Conservation (phyloP, 495 filamentous ascomycete genomes). For the Glonium stellatum region DNA sequence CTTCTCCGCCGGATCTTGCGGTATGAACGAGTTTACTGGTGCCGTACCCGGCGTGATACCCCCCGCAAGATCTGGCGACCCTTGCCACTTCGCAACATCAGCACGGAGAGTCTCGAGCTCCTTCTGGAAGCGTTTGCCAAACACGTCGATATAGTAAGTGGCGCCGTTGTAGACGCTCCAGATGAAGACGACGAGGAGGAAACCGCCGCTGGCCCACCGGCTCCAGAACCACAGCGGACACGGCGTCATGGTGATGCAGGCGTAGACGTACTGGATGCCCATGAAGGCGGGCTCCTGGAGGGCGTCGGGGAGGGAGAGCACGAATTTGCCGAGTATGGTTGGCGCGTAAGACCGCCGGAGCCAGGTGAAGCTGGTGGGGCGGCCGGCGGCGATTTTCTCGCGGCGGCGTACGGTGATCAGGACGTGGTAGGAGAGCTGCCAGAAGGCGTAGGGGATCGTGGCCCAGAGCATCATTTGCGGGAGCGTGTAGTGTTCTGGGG, state of each 20-base stretch:
- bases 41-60: not conserved
- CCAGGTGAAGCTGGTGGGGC: constrained; percentile 97
- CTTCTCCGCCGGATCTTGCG: not conserved
- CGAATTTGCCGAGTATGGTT: constrained; percentile 77
- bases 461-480: constrained; percentile 87
- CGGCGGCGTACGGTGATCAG: constrained; percentile 87
- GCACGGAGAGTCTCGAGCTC: constrained; percentile 84
- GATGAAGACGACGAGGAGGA: constrained; percentile 70
- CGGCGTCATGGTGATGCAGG: constrained; percentile 84
- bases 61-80: constrained; percentile 13
- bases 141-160: constrained; percentile 95
- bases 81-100: constrained; percentile 87
- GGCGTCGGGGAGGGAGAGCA: constrained; percentile 64
- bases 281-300: constrained; percentile 91
- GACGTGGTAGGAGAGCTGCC: constrained; percentile 88
- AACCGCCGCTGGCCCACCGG: constrained; percentile 66
- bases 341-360: constrained; percentile 82
- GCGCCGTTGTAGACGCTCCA: constrained; percentile 95
- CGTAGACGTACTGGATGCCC: constrained; percentile 89
- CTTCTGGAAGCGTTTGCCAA: constrained; percentile 92
- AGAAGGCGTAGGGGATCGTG: constrained; percentile 81
- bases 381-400: constrained; percentile 91
- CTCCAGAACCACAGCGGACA: constrained; percentile 95
- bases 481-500: constrained; percentile 71
- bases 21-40: not conserved